These are phyloP conservation scores for Trypanosoma platydactyli DNA, from an alignment of 208 protist genomes.

Conservation along the genomic window DNA sequence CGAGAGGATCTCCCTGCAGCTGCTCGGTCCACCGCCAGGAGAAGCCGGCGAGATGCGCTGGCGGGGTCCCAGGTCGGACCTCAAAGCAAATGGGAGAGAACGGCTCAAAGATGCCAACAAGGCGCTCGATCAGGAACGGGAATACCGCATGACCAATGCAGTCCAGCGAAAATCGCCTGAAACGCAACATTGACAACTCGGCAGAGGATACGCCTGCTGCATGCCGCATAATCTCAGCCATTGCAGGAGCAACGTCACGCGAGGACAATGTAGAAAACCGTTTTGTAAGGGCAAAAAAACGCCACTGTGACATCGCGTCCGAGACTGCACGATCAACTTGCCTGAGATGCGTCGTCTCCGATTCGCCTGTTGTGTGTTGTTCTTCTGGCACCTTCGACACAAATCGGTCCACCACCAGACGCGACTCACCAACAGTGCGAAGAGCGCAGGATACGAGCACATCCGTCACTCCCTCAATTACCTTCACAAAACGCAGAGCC, in stretches of 20 bases:
- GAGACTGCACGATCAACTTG: conserved; percentile 53
- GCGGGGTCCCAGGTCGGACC: conserved; percentile 16
- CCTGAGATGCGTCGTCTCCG: conserved; percentile 51
- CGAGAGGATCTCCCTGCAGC: conserved; percentile 60
- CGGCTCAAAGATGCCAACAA: conserved; percentile 56
- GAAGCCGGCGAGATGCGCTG: conserved; percentile 43
- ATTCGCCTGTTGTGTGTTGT: conserved; percentile 69
- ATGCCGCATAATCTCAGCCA: conserved; percentile 32
- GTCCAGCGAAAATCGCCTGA: conserved; percentile 59
- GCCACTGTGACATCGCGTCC: conserved; percentile 52
- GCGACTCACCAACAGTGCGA: conserved; percentile 22
- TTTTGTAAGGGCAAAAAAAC: conserved; percentile 41
- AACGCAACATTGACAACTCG: conserved; percentile 63
- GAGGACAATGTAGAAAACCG: conserved; percentile 18
- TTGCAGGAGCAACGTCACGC: conserved; percentile 14
- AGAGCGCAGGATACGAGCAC: conserved; percentile 84
- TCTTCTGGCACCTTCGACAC: conserved; percentile 68
- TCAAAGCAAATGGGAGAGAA: conserved; percentile 41
- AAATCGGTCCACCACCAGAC: conserved; percentile 63
- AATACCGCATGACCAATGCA: conserved; percentile 49
- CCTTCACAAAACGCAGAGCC: conserved; percentile 76
- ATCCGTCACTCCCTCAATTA: conserved; percentile 79
- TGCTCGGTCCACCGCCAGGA: conserved; percentile 76
- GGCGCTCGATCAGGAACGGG: conserved; percentile 66
- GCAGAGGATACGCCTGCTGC: conserved; percentile 30